phyloP scores from a whole-genome alignment of 2,329 filamentous ascomycete genomes.

The Macrophomina phaseolina region DNA sequence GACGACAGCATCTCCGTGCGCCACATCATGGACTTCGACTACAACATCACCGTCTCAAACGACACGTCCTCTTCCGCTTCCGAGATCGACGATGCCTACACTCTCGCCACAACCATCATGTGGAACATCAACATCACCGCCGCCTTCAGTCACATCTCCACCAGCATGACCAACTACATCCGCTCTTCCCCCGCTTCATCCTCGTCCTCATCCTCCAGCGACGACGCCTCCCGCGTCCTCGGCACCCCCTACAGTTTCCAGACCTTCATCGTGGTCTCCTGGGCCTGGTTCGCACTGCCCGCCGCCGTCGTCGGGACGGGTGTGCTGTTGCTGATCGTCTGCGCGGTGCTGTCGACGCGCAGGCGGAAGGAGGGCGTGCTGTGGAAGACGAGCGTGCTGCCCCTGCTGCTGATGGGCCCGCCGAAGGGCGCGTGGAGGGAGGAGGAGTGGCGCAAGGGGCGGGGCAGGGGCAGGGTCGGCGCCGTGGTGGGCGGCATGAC shows the following conservation, averaged over 20 bases:
- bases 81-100: background rate
- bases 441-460: background rate
- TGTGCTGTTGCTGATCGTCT: background rate
- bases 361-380: background rate
- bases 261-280: background rate
- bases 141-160: background rate
- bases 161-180: background rate
- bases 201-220: no score
- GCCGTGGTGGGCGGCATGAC: background rate
- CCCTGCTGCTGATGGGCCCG: conserved; percentile 7
- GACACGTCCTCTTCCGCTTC: background rate
- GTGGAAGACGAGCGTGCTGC: conserved; percentile 3
- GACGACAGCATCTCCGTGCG: background rate
- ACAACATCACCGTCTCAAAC: conserved; percentile 2
- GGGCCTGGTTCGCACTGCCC: conserved; percentile 20
- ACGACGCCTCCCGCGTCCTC: background rate
- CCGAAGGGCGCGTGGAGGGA: conserved; percentile 5
- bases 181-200: background rate
- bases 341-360: background rate
- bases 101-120: background rate
- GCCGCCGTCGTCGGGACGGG: background rate
- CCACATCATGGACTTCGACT: conserved; percentile 2
- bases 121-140: conserved; percentile 1
- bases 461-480: background rate
- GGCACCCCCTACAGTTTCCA: background rate